Percentiles rank a stretch among this genome's conserved stretches.
Conservation (phyloP, 768 basidiomycete genomes). For the Amanita exitialis region DNA sequence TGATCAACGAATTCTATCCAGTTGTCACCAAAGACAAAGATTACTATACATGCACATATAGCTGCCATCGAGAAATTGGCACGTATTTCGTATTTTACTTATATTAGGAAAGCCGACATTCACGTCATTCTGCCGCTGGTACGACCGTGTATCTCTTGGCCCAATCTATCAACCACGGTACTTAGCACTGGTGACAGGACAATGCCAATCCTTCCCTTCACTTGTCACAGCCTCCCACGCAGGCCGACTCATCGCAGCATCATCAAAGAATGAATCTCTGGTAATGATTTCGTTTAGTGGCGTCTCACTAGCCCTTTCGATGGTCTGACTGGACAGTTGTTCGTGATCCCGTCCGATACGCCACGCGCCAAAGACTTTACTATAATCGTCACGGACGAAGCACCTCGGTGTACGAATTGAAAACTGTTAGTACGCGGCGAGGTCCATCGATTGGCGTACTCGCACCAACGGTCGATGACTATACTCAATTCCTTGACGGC, state of each 20-base stretch:
- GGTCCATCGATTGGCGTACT: too few species aligned
- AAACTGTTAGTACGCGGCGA: too few species aligned
- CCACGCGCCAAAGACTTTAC: slow-evolving; percentile 40
- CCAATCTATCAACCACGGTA: slow-evolving; percentile 7
- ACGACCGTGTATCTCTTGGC: slow-evolving; percentile 12
- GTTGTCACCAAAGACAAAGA: too few species aligned
- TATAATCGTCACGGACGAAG: slow-evolving; percentile 28
- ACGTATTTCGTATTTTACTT: neutral
- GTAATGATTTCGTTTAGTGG: slow-evolving; percentile 36
- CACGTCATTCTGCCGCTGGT: slow-evolving; percentile 48
- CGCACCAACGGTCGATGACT: too few species aligned
- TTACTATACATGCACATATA: neutral
- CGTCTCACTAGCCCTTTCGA: slow-evolving; percentile 27
- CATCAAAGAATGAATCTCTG: slow-evolving; percentile 18
- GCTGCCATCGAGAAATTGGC: neutral
- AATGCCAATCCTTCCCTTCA: slow-evolving; percentile 52
- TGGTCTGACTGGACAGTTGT: slow-evolving; percentile 60
- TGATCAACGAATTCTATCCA: too few species aligned
- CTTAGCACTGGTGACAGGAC: slow-evolving; percentile 2
- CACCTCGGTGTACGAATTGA: neutral
- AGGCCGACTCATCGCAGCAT: slow-evolving; percentile 41
- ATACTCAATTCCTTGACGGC: too few species aligned
- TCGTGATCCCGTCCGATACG: slow-evolving; percentile 56
- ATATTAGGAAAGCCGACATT: slow-evolving; percentile 45
- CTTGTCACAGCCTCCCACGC: slow-evolving; percentile 60